A percentile compares a stretch with the other conserved stretches of the same genome.
Evolutionary conservation across 2,329 filamentous ascomycete species (phyloP).

Genomic region (Scedosporium dehoogii): DNA sequence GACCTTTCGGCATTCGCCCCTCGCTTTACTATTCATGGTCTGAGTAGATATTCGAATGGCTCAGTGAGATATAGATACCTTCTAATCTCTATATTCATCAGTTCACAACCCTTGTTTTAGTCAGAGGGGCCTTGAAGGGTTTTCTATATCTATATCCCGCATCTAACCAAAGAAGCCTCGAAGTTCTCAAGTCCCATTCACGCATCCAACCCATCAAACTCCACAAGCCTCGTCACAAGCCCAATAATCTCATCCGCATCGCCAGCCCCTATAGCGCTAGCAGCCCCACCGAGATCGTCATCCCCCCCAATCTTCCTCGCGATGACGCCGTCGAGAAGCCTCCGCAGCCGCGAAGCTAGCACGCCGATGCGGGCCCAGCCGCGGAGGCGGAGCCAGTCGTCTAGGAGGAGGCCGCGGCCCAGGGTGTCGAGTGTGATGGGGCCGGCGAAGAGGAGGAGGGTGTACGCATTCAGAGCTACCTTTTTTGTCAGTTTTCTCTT

Average conservation of each 20-base stretch:
- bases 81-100: too few species aligned
- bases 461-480: constrained; percentile 80
- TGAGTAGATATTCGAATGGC: too few species aligned
- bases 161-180: too few species aligned
- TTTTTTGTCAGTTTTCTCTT: constrained; percentile 7
- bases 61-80: too few species aligned
- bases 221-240: constrained; percentile 70
- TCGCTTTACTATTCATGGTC: not conserved
- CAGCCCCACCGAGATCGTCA: not conserved
- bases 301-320: constrained; percentile 73
- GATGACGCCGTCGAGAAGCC: constrained; percentile 79
- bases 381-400: constrained; percentile 76
- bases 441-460: constrained; percentile 79
- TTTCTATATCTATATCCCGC: too few species aligned
- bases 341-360: constrained; percentile 69
- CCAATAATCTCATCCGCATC: constrained; percentile 59
- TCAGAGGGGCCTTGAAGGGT: too few species aligned
- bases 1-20: not conserved
- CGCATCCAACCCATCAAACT: constrained; percentile 78
- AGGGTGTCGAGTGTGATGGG: constrained; percentile 77
- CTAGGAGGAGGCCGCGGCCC: constrained; percentile 77
- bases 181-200: constrained; percentile 17
- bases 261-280: constrained; percentile 34
- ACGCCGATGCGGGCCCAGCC: constrained; percentile 96
- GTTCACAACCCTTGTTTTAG: too few species aligned